Percentiles rank a stretch among this genome's conserved stretches.
These are phyloP conservation scores for Boletus fagicola DNA, from an alignment of 768 basidiomycete genomes.

Conservation along the genomic window DNA sequence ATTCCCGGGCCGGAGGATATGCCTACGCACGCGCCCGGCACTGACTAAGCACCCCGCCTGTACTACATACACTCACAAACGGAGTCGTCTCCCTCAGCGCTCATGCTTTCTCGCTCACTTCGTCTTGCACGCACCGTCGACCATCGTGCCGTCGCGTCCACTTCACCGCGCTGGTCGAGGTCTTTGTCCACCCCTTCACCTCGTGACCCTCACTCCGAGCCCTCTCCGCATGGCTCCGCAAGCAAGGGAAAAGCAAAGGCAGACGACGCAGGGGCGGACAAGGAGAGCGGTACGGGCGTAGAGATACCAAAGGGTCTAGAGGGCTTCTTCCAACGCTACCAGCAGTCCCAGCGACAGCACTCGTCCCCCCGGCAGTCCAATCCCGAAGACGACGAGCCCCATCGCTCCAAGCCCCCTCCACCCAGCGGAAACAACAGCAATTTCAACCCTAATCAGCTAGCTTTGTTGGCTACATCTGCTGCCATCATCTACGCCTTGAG, in stretches of 20 bases:
- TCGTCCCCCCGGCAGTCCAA: slow-evolving; percentile 29
- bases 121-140: slow-evolving; percentile 50
- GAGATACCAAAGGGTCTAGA: slow-evolving; percentile 67
- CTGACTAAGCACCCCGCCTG: slow-evolving; percentile 21
- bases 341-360: slow-evolving; percentile 37
- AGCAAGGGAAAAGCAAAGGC: slow-evolving; percentile 37
- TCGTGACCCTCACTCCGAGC: slow-evolving; percentile 29
- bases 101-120: slow-evolving; percentile 65
- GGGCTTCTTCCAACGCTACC: slow-evolving; percentile 75
- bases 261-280: slow-evolving; percentile 34
- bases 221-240: slow-evolving; percentile 18
- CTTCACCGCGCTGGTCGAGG: slow-evolving; percentile 36
- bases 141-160: slow-evolving; percentile 37
- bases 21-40: slow-evolving; percentile 2
- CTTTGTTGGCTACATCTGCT: slow-evolving; percentile 54
- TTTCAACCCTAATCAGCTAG: slow-evolving; percentile 56
- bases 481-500: slow-evolving; percentile 67
- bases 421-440: slow-evolving; percentile 43
- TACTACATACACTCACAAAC: not conserved
- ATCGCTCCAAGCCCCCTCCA: slow-evolving; percentile 52
- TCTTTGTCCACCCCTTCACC: slow-evolving; percentile 49
- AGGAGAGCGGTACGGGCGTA: slow-evolving; percentile 27
- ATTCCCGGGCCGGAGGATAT: not conserved
- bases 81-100: not conserved
- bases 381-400: slow-evolving; percentile 29